phyloP scores from a whole-genome alignment of 2,329 filamentous ascomycete genomes.

The Periconia sp. region DNA sequence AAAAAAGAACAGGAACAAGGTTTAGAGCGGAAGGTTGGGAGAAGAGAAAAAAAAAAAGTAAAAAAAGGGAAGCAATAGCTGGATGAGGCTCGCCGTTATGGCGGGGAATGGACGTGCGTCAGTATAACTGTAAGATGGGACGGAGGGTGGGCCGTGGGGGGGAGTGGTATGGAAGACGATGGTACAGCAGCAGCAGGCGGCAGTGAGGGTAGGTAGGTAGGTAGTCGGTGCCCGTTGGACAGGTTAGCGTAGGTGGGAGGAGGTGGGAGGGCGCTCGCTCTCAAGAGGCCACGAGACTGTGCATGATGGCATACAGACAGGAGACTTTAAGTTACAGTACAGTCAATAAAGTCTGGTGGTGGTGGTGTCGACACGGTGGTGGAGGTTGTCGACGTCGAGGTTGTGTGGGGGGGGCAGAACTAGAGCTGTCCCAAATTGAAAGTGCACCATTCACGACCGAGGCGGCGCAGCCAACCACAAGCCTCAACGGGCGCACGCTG shows the following conservation, averaged over 20 bases:
- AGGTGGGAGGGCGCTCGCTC: constrained; percentile 25
- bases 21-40: not conserved
- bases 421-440: too few species aligned
- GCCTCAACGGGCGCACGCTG: constrained; percentile 11
- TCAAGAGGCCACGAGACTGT: constrained; percentile 38
- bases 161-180: too few species aligned
- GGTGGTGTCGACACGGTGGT: not conserved
- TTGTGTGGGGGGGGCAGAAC: not conserved
- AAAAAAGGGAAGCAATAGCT: not conserved
- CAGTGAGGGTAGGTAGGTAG: too few species aligned
- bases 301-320: constrained; percentile 20
- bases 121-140: not conserved
- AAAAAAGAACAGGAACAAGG: not conserved
- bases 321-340: too few species aligned
- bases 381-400: too few species aligned
- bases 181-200: too few species aligned
- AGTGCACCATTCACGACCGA: constrained; percentile 19
- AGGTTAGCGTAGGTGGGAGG: not conserved
- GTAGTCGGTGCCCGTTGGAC: too few species aligned
- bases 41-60: not conserved
- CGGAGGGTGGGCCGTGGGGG: too few species aligned
- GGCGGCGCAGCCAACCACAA: constrained; percentile 18
- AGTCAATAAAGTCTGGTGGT: not conserved
- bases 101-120: not conserved
- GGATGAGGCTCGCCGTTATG: not conserved